Base-by-base conservation (phyloP, 1,284 basidiomycete genomes). In the Naganishia cerealis region DNA sequence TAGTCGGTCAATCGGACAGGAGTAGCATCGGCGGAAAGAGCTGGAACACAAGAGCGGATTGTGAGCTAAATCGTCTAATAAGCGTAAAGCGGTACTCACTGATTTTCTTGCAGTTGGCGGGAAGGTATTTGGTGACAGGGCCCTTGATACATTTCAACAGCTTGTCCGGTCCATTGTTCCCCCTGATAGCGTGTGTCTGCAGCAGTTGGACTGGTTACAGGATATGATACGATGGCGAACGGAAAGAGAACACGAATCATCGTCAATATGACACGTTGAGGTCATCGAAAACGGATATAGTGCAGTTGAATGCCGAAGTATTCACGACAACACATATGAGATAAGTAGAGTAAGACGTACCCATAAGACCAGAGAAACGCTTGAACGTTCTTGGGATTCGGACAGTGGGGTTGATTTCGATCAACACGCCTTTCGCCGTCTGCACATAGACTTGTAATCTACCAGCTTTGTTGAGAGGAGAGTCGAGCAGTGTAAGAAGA, bases 331-430 rank as follows among this genome's bases (percentile, higher is more conserved):
- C 6, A 36, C 39, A 15, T 12, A 21, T 52, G 43, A 16, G 18
- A 57, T 48, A 65, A 24, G 5, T 46, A 43, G 59, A 50, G 21
- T 29, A 38, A 18, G 62, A 79, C 90, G 74, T 76, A 94, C 93
- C 92, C 96, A 99, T 99, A 70, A 99, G 83, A 46, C 95, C 95
- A 69, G 91, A 93, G 82, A 99, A 99, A 8, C 95, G 88, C 83
- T 99, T 99, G 82, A 99, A 99, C 8, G 95, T 99, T 71, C 95
- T 85, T 12, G 95, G 95, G 76, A 99, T 99, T 71, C 95, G 87
- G 36, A 99, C 94, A 80, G 92, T 90, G 7, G 95, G 95, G 80
- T 99, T 98, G 73, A 99, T 93, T 82, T 99, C 96, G 79, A 99
- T 99, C 58, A 99, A 86, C 21, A 96, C 92, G 57, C 94, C 94